Evolutionary conservation across 2,329 filamentous ascomycete genomes (phyloP), one percentile per base, ranked within the genome.

Genomic region (Neonectria magnoliae): DNA sequence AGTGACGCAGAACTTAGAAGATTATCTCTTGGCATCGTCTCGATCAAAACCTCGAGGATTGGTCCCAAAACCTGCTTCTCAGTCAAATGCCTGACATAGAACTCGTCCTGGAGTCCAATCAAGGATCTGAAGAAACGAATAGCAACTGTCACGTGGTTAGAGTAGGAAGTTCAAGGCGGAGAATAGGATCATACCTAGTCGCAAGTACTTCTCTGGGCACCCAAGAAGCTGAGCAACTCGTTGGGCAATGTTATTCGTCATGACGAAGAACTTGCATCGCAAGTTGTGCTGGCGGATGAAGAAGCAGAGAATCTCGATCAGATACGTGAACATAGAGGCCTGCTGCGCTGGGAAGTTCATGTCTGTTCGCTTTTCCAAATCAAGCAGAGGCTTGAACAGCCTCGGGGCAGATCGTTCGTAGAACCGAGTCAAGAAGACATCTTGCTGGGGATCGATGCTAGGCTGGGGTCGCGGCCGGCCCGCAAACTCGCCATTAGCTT

Each of bases 41-140:
- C 88, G 60, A 91, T 87, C 36, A 98, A 87, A 41, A 98, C 90
- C 70, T 96, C 89, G 14, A 99, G 83, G 36, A 98, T 92, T 1
- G 94, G 92, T 44, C 91, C 92, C 64, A 98, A 90, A 0, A 96
- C 88, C 64, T 90, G 88, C 76, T 94, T 91, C 70, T 94, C 89
- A 27, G 91, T 91, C 71, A 98, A 87, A 72, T 97, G 91, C 58
- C 90, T 91, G 73, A 93, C 90, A 77, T 98, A 97, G 72, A 96
- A 97, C 59, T 97, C 93, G 76, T 98, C 95, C 74, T 96, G 91
- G 41, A 97, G 85, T 50, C 90, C 90, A 62, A 98, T 87, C 65
- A 97, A 88, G 48, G 92, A 93, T 36, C 95, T 92, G 82, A 98
- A 95, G 81, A 97, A 98, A 76, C 97, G 96, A 70, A 99, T 87